Percentiles rank a stretch among this genome's conserved stretches.
phyloP scores from a whole-genome alignment of 768 basidiomycete genomes.

The Ramaria sp. region DNA sequence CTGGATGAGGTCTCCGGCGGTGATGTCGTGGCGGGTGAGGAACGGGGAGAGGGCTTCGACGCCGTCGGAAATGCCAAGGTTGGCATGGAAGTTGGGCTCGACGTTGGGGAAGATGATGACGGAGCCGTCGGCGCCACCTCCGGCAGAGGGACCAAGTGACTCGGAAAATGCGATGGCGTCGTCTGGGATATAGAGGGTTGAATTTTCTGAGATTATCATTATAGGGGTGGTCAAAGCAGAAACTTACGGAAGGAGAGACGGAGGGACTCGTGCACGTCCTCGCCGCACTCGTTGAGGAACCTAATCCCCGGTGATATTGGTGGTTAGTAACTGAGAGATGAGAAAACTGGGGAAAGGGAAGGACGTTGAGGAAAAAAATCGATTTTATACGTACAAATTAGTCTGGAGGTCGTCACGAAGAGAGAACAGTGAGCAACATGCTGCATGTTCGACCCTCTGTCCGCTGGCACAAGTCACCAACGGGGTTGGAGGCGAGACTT shows the following conservation, averaged over 20 bases:
- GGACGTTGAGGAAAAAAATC: no score
- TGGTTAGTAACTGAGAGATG: no score
- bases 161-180: constrained; percentile 35
- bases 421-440: constrained; percentile 22
- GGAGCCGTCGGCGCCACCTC: constrained; percentile 10
- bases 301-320: constrained; percentile 3
- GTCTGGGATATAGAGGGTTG: constrained; percentile 24
- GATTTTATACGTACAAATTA: constrained; percentile 9
- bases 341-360: background rate
- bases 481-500: no score
- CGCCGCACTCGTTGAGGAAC: constrained; percentile 7
- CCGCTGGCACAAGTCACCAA: no score
- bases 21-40: constrained; percentile 5
- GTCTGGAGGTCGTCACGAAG: constrained; percentile 20
- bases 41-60: constrained; percentile 8
- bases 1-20: constrained; percentile 9
- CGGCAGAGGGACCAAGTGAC: constrained; percentile 8
- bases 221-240: constrained; percentile 11
- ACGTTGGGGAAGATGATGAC: constrained; percentile 9
- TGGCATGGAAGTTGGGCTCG: constrained; percentile 10
- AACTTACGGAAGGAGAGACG: constrained; percentile 12
- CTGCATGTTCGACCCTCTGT: no score
- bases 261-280: constrained; percentile 10
- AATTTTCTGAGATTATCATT: constrained; percentile 13
- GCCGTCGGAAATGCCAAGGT: constrained; percentile 7